phyloP scores from a whole-genome alignment of 169 alveolate genomes.

The Plasmodium falciparum region DNA sequence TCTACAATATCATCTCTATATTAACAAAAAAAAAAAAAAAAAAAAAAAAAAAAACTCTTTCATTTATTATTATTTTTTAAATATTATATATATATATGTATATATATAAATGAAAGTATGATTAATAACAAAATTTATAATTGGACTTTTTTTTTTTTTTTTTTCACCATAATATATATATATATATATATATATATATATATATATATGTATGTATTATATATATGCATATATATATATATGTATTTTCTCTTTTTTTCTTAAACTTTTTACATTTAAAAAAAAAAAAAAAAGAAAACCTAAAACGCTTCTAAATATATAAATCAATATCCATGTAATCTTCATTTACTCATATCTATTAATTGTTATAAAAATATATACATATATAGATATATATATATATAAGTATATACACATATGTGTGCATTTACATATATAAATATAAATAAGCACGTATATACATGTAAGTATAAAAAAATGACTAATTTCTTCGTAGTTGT shows the following conservation, averaged over 20 bases:
- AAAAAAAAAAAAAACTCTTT: neutral
- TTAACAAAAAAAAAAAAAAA: neutral
- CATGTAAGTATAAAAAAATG: neutral
- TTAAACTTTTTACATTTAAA: constrained; percentile 4
- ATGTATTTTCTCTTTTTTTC: neutral
- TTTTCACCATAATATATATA: neutral
- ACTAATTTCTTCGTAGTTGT: neutral
- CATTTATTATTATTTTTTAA: neutral
- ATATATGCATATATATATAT: neutral
- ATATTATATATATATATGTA: neutral
- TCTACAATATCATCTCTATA: neutral
- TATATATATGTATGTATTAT: neutral
- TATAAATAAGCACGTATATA: constrained; percentile 6
- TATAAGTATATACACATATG: neutral
- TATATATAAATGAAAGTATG: neutral
- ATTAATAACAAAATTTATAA: neutral
- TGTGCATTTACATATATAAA: constrained; percentile 3
- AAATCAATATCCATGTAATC: constrained; percentile 3
- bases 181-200: neutral
- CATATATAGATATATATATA: neutral
- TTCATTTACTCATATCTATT: constrained; percentile 1
- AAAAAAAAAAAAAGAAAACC: neutral
- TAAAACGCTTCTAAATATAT: neutral
- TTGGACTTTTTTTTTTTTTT: no score
- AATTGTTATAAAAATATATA: constrained; percentile 10